Evolutionary conservation across 495 filamentous ascomycete species (phyloP).

Genomic region (Lophiostoma macrostomum): DNA sequence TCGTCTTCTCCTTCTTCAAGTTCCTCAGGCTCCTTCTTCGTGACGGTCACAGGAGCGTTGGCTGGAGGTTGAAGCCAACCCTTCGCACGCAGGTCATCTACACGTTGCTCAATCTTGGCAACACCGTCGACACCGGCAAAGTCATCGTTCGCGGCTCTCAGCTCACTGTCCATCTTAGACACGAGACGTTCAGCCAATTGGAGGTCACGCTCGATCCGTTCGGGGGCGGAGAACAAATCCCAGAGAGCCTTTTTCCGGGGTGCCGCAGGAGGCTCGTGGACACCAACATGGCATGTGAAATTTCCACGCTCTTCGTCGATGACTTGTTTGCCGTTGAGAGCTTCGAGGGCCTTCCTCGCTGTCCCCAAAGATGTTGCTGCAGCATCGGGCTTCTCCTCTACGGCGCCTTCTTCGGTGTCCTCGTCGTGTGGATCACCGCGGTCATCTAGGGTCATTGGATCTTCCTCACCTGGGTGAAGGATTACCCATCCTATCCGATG

Average conservation of each 20-base stretch:
- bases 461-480: constrained; percentile 73
- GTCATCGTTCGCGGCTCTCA: constrained; percentile 38
- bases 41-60: constrained; percentile 53
- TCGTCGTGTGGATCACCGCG: constrained; percentile 61
- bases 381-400: constrained; percentile 47
- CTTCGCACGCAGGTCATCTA: constrained; percentile 70
- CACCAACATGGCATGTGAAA: constrained; percentile 94
- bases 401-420: constrained; percentile 59
- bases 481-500: constrained; percentile 99
- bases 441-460: constrained; percentile 52
- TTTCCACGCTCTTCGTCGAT: constrained; percentile 88
- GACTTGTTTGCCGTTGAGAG: constrained; percentile 94
- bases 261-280: constrained; percentile 82
- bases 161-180: constrained; percentile 74
- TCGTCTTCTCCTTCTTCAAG: constrained; percentile 69
- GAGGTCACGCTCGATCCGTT: constrained; percentile 81
- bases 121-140: constrained; percentile 56
- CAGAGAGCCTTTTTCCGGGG: constrained; percentile 95
- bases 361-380: constrained; percentile 41
- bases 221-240: constrained; percentile 90
- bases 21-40: constrained; percentile 60
- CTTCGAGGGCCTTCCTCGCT: constrained; percentile 82
- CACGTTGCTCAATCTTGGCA: constrained; percentile 76
- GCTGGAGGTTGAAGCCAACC: constrained; percentile 70
- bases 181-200: constrained; percentile 73